These are phyloP conservation scores for Drosera spatulata DNA, from an alignment of 179 eudicot genomes.

Conservation along the genomic window DNA sequence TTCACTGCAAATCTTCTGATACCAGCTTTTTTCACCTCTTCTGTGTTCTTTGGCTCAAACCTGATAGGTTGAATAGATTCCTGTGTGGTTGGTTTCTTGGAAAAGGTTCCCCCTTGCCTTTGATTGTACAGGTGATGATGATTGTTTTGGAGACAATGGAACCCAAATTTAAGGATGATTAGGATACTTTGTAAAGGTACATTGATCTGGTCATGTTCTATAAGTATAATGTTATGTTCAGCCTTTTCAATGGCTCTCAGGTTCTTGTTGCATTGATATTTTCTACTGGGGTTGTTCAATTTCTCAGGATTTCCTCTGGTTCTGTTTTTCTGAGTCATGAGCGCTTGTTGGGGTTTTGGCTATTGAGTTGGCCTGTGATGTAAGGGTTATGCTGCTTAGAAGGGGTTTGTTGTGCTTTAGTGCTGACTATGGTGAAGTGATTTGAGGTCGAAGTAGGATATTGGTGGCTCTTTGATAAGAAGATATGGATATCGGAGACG, in stretches of 20 bases:
- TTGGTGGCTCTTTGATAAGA: slow-evolving; percentile 8
- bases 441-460: slow-evolving; percentile 1
- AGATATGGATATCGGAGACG: slow-evolving; percentile 41
- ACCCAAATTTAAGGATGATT: slow-evolving; percentile 11
- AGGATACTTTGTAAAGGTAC: slow-evolving; percentile 16
- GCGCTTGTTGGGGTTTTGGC: background rate
- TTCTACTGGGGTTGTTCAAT: slow-evolving; percentile 2
- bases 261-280: slow-evolving; percentile 11
- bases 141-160: slow-evolving; percentile 9
- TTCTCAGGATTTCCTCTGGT: background rate
- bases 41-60: slow-evolving; percentile 7
- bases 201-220: slow-evolving; percentile 22
- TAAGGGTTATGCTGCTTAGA: slow-evolving; percentile 17
- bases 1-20: slow-evolving; percentile 23
- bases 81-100: slow-evolving; percentile 9
- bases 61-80: slow-evolving; percentile 20
- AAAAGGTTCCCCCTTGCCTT: slow-evolving; percentile 6
- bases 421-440: slow-evolving; percentile 8
- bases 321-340: background rate
- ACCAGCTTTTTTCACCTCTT: slow-evolving; percentile 6
- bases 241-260: slow-evolving; percentile 14
- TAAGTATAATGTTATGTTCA: slow-evolving; percentile 33
- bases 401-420: slow-evolving; percentile 9
- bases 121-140: background rate
- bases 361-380: slow-evolving; percentile 3